Conservation (phyloP, 352 stramenopile species). For the Phytophthora meadii region DNA sequence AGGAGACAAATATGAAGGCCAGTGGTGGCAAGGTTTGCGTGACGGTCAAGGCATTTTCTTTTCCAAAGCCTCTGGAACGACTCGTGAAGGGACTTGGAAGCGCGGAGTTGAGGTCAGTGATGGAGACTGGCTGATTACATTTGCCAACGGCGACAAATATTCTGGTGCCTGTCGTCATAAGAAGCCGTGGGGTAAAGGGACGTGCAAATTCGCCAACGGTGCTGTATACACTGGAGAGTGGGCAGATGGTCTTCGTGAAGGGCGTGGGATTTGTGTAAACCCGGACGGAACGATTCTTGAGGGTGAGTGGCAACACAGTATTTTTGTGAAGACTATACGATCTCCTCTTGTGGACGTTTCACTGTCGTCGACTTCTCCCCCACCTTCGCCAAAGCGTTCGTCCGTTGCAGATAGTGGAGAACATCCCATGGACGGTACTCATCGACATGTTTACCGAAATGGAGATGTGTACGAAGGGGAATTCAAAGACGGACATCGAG, state of each 20-base stretch:
- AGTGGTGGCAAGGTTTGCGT: constrained; percentile 79
- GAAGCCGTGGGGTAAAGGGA: constrained; percentile 77
- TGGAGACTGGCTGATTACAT: constrained; percentile 73
- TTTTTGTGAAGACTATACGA: constrained; percentile 57
- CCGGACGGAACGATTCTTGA: constrained; percentile 69
- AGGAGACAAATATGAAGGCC: constrained; percentile 68
- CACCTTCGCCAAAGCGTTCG: constrained; percentile 7
- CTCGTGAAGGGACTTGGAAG: constrained; percentile 75
- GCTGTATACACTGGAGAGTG: constrained; percentile 91
- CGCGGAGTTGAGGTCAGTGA: constrained; percentile 61
- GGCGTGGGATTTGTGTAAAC: constrained; percentile 72
- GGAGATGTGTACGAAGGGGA: constrained; percentile 80
- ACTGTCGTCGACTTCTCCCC: constrained; percentile 29
- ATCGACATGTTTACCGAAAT: constrained; percentile 62
- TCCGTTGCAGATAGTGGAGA: constrained; percentile 5
- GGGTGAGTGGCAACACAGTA: constrained; percentile 77
- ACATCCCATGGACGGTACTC: constrained; percentile 42
- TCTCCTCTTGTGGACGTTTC: constrained; percentile 71
- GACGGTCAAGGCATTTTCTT: constrained; percentile 69
- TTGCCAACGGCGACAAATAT: constrained; percentile 83
- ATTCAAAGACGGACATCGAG: constrained; percentile 51
- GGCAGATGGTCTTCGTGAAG: constrained; percentile 82
- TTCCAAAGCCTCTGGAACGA: constrained; percentile 63
- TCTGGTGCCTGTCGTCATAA: constrained; percentile 65
- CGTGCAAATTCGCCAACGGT: constrained; percentile 91